Evolutionary conservation across 2,329 filamentous ascomycete genomes (phyloP).

Genomic region (Amphichorda felina): DNA sequence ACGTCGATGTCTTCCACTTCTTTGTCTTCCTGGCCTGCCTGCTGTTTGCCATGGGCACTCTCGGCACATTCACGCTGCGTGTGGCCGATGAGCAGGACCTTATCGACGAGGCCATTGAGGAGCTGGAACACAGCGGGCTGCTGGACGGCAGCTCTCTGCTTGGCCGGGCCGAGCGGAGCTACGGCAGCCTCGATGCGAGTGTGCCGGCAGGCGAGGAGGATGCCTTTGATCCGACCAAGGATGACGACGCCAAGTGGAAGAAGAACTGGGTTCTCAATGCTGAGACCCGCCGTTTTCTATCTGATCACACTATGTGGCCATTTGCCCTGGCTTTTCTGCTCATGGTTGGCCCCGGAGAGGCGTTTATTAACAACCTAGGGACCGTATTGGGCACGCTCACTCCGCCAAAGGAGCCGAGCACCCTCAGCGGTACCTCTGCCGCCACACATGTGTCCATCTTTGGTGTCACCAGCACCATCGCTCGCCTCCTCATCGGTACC

Average conservation of each 20-base stretch:
- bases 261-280: slow-evolving; percentile 88
- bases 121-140: slow-evolving; percentile 79
- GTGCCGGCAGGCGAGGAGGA: slow-evolving; percentile 30
- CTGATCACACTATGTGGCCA: slow-evolving; percentile 91
- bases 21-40: slow-evolving; percentile 74
- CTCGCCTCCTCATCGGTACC: slow-evolving; percentile 79
- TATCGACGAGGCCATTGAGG: slow-evolving; percentile 82
- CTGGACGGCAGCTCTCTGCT: slow-evolving; percentile 68
- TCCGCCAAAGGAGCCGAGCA: slow-evolving; percentile 34
- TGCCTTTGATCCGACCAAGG: slow-evolving; percentile 24
- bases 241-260: slow-evolving; percentile 48
- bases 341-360: slow-evolving; percentile 88
- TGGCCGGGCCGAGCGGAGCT: slow-evolving; percentile 39
- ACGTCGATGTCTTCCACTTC: slow-evolving; percentile 70
- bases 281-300: slow-evolving; percentile 75
- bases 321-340: slow-evolving; percentile 86
- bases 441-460: slow-evolving; percentile 90
- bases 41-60: slow-evolving; percentile 56
- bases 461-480: slow-evolving; percentile 79
- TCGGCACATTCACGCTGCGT: slow-evolving; percentile 63
- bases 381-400: slow-evolving; percentile 85
- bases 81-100: slow-evolving; percentile 78
- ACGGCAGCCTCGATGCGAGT: slow-evolving; percentile 47
- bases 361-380: slow-evolving; percentile 94
- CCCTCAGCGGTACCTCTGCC: slow-evolving; percentile 42